Base-by-base conservation (phyloP, 305 asterid species). In the Ajuga reptans region DNA sequence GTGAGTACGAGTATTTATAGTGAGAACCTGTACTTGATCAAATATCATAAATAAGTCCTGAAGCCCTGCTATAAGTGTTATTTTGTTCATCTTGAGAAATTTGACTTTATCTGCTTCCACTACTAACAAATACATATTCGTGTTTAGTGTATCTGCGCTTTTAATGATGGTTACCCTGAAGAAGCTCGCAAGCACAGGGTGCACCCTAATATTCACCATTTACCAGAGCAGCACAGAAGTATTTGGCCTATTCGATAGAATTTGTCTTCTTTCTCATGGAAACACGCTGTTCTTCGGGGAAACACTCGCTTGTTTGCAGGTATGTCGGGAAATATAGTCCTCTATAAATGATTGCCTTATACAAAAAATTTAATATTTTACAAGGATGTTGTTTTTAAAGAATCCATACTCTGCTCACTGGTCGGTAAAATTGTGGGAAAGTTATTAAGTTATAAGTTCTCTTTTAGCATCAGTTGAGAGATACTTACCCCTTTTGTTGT, bases 151-250 rank as follows among this genome's bases (percentile, higher is more conserved):
- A 52, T 91, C 99, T 56, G 96, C 99, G 37, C 95, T 94, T 55
- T 81, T 94, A 46, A 89, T 94, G 99, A 94, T 94, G 99, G 99
- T 94, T 43, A 94, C 96, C 29, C 74, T 94, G 82, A 91, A 89
- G 89, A 94, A 94, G 86, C 98, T 94, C 65, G 98, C 99, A 12
- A 85, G 92, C 79, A 86, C 96, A 0, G 98, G 99, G 21, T 94
- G 98, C 84, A 94, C 96, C 65, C 83, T 94, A 10, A 89, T 94
- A 68, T 91, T 94, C 86, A 89, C 99, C 81, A 87, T 94, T 61
- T 72, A 88, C 77, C 99, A 94, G 81, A 94, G 99, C 82, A 94
- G 98, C 85, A 94, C 99, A 1, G 99, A 94, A 85, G 99, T 94
- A 33, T 94, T 94, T 81, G 99, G 99, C 77, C 98, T 94, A 78